Evolutionary conservation across 108 stramenopile genomes (phyloP).

Genomic region (Cyclostephanos invisitatus): DNA sequence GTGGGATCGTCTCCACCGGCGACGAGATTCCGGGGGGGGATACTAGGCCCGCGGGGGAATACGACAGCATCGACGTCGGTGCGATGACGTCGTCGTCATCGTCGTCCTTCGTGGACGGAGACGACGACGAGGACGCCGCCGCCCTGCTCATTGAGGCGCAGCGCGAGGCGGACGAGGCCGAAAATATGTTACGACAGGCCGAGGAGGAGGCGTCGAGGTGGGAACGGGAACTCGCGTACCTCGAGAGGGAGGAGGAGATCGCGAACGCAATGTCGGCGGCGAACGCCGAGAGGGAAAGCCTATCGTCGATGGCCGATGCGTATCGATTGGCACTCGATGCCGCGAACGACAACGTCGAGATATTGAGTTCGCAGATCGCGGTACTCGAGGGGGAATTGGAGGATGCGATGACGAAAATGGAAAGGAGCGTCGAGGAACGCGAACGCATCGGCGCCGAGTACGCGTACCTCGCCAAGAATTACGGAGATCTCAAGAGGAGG

Average conservation of each 20-base stretch:
- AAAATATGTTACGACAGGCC: constrained; percentile 7
- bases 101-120: not conserved
- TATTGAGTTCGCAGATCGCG: constrained; percentile 30
- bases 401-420: constrained; percentile 12
- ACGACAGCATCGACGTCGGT: constrained; percentile 27
- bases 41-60: constrained; percentile 27
- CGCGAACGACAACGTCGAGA: constrained; percentile 40
- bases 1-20: not conserved
- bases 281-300: constrained; percentile 7
- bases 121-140: constrained; percentile 6
- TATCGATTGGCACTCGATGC: constrained; percentile 42
- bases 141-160: constrained; percentile 20
- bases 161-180: constrained; percentile 25
- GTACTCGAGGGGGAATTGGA: constrained; percentile 32
- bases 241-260: not conserved
- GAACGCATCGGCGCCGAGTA: constrained; percentile 47
- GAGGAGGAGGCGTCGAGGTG: constrained; percentile 24
- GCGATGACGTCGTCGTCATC: not conserved
- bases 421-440: constrained; percentile 28
- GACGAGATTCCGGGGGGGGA: constrained; percentile 1
- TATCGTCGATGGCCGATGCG: constrained; percentile 31
- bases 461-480: constrained; percentile 41
- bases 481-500: constrained; percentile 33
- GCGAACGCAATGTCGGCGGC: not conserved
- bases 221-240: constrained; percentile 21